Evolutionary conservation across 2,329 filamentous ascomycete species (phyloP).

Genomic region (Aspergillus candidus): DNA sequence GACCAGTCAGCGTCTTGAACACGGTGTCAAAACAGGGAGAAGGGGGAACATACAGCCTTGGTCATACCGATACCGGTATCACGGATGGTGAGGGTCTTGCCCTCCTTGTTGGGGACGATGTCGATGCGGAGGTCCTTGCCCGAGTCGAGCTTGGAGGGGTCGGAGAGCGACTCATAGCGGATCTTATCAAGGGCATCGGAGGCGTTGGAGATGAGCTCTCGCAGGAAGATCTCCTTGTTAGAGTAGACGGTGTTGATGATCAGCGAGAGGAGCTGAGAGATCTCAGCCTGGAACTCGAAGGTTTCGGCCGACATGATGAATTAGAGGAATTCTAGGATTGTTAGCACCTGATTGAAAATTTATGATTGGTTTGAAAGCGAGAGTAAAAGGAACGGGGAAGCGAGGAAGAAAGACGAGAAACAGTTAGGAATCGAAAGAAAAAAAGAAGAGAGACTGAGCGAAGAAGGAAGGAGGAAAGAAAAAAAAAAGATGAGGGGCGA

Average conservation of each 20-base stretch:
- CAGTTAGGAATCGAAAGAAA: constrained; percentile 1
- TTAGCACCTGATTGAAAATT: constrained; percentile 1
- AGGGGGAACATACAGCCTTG: constrained; percentile 74
- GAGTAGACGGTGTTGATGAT: constrained; percentile 99
- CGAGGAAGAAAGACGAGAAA: constrained; percentile 1
- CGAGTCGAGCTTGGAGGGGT: constrained; percentile 93
- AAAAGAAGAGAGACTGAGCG: too few species aligned
- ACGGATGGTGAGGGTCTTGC: constrained; percentile 93
- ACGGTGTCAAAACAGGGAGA: not conserved
- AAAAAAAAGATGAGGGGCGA: constrained; percentile 4
- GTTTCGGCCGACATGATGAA: constrained; percentile 77
- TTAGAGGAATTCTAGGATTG: constrained; percentile 13
- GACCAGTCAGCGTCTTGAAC: not conserved
- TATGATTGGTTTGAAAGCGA: constrained; percentile 5
- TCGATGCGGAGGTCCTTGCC: constrained; percentile 98
- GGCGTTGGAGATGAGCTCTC: constrained; percentile 97
- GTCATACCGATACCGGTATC: constrained; percentile 99
- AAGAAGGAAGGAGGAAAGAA: constrained; percentile 9
- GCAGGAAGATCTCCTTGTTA: constrained; percentile 99
- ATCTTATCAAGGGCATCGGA: constrained; percentile 99
- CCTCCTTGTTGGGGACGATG: constrained; percentile 95
- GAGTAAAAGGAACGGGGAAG: not conserved
- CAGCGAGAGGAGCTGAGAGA: constrained; percentile 98
- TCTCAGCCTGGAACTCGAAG: constrained; percentile 99
- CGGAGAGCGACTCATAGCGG: constrained; percentile 95